phyloP scores from a whole-genome alignment of 108 stramenopile genomes.

The Chaetoceros tenuissimus region DNA sequence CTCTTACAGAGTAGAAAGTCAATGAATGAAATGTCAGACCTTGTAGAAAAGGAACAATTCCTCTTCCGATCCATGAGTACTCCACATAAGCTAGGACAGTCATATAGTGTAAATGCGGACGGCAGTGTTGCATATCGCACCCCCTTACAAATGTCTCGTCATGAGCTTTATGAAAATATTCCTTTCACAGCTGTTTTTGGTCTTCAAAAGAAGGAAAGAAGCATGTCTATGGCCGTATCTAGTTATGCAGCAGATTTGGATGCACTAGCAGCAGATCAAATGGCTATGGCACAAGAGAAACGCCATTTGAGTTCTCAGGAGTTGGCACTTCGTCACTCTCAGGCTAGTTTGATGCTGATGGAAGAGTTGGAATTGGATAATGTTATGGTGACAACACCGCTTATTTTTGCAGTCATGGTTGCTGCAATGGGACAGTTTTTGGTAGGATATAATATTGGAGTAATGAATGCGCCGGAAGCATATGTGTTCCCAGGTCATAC shows the following conservation, averaged over 20 bases:
- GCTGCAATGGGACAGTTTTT: constrained; percentile 62
- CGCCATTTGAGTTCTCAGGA: constrained; percentile 36
- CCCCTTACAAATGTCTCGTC: constrained; percentile 70
- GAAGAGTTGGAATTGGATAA: constrained; percentile 80
- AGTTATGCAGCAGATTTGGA: constrained; percentile 74
- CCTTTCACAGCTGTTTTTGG: constrained; percentile 80
- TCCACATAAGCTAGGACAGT: constrained; percentile 33
- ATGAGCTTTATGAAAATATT: constrained; percentile 71
- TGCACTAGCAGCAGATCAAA: constrained; percentile 33
- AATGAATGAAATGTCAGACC: neutral
- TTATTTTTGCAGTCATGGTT: constrained; percentile 71
- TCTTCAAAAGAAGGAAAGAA: constrained; percentile 61
- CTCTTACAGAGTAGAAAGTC: neutral
- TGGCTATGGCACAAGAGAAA: constrained; percentile 17
- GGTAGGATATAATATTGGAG: constrained; percentile 75
- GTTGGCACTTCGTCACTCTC: constrained; percentile 33
- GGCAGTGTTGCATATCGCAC: constrained; percentile 45
- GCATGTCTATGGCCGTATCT: constrained; percentile 58
- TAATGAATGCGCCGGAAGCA: constrained; percentile 79
- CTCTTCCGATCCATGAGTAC: neutral
- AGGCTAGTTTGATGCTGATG: constrained; percentile 62
- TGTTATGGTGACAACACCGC: constrained; percentile 66
- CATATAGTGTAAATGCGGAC: constrained; percentile 55
- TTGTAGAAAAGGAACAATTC: neutral
- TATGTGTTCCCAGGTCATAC: constrained; percentile 80